A percentile compares a stretch with the other conserved stretches of the same genome.
Conservation (phyloP, 169 alveolate genomes). For the Plasmodium knowlesi region DNA sequence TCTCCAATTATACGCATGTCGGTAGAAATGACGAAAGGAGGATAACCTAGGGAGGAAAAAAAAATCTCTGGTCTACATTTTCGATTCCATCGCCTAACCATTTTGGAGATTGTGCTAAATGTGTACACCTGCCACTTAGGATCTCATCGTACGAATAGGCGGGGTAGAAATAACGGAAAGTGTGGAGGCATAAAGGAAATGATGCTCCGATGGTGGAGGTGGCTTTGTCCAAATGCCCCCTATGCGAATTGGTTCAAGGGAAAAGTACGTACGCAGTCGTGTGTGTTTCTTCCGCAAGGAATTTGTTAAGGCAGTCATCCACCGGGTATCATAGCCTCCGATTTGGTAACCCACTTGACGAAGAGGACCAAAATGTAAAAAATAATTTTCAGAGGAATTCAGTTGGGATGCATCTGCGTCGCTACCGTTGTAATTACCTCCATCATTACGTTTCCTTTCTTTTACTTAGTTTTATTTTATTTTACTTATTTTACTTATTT, state of each 20-base stretch:
- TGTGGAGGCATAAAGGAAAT: neutral
- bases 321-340: neutral
- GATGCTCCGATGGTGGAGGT: neutral
- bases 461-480: neutral
- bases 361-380: neutral
- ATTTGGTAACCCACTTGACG: neutral
- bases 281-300: neutral
- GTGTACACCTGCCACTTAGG: neutral
- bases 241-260: neutral
- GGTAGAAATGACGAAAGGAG: neutral
- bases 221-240: neutral
- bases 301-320: too few species aligned
- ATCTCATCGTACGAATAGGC: neutral
- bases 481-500: neutral
- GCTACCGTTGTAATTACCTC: neutral
- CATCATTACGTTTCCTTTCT: neutral
- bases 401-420: neutral
- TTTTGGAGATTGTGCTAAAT: neutral
- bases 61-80: neutral
- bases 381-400: neutral
- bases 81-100: neutral
- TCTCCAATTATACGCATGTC: neutral
- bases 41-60: neutral
- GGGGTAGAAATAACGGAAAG: neutral
- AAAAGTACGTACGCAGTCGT: neutral